These are phyloP conservation scores for Aspergillus transmontanensis DNA, from an alignment of 2,329 filamentous ascomycete species.

Conservation along the genomic window DNA sequence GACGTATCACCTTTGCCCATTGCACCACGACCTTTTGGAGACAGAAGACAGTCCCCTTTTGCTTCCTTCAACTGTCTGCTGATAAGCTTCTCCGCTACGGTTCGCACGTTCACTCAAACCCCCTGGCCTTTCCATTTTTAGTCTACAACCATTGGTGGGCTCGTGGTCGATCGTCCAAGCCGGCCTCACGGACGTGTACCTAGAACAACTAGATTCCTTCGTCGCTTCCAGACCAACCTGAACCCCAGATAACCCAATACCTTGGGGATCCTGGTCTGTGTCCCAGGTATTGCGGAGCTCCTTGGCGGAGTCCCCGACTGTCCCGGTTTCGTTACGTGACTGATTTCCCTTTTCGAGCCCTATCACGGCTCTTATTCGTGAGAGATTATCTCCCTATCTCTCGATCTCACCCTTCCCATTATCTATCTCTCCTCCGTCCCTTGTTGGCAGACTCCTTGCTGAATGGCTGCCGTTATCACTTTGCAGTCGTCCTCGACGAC, in stretches of 20 bases:
- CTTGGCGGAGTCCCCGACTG: constrained; percentile 13
- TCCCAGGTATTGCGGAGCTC: constrained; percentile 11
- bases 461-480: constrained; percentile 45
- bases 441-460: constrained; percentile 5
- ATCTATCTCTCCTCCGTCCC: not conserved
- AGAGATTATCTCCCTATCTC: constrained; percentile 13
- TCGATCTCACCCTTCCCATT: not conserved
- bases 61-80: constrained; percentile 5
- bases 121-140: not conserved
- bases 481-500: constrained; percentile 41
- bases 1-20: constrained; percentile 8
- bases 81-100: constrained; percentile 31
- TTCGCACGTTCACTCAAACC: constrained; percentile 18
- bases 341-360: constrained; percentile 13
- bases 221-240: not conserved
- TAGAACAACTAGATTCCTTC: constrained; percentile 3
- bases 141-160: constrained; percentile 20
- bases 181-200: not conserved
- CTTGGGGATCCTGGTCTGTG: constrained; percentile 17
- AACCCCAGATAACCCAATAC: constrained; percentile 16
- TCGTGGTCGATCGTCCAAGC: constrained; percentile 16
- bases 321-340: constrained; percentile 23
- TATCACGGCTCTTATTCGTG: constrained; percentile 7
- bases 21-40: not conserved
- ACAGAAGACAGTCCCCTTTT: not conserved